Percentiles rank a stretch among this genome's conserved stretches.
phyloP scores from a whole-genome alignment of 2,329 filamentous ascomycete species.

The Neocucurbitaria cava region DNA sequence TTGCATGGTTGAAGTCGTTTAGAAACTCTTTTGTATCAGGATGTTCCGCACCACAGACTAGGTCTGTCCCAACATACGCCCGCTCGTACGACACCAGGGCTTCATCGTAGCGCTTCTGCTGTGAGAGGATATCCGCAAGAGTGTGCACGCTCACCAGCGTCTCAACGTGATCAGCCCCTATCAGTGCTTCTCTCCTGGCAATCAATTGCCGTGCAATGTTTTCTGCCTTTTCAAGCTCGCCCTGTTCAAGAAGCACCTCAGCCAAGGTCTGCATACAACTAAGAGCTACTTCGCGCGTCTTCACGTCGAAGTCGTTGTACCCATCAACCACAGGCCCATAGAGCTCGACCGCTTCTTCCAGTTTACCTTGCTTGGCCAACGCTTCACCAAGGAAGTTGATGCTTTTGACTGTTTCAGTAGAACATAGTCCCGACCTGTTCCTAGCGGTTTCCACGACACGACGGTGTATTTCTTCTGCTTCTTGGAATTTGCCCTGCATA shows the following conservation, averaged over 20 bases:
- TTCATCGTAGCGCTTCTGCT: neutral
- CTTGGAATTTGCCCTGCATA: neutral
- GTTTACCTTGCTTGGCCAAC: neutral
- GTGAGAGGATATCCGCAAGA: neutral
- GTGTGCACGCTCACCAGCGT: neutral
- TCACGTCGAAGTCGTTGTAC: neutral
- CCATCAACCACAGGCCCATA: neutral
- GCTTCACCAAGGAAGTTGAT: neutral
- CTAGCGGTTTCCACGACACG: neutral
- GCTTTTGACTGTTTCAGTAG: neutral
- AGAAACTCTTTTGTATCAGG: neutral
- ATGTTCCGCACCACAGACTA: neutral
- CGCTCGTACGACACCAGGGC: neutral
- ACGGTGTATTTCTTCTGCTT: neutral
- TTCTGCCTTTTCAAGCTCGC: neutral
- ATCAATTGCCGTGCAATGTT: neutral
- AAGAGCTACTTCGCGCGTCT: neutral
- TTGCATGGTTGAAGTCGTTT: neutral
- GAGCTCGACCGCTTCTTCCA: neutral
- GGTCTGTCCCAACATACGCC: neutral
- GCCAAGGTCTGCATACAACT: neutral
- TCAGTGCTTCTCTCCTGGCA: neutral
- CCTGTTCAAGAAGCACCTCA: neutral
- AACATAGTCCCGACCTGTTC: neutral
- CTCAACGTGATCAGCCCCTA: neutral